Evolutionary conservation across 1,284 basidiomycete species (phyloP), one percentile per base, ranked within the genome.

Genomic region (Amylostereum areolatum): DNA sequence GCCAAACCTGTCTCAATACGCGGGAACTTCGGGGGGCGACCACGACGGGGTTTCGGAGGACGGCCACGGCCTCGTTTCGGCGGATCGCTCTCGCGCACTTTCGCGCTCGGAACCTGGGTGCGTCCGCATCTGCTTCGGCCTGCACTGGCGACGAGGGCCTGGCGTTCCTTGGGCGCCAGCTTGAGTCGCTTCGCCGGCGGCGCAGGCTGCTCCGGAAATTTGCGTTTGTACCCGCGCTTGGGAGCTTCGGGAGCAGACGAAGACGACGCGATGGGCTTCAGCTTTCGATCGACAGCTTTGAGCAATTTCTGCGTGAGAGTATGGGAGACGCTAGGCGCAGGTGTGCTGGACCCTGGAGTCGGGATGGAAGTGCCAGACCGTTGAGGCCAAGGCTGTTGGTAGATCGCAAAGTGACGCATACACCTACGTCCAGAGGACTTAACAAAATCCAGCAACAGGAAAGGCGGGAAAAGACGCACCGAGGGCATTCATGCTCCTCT

Each of bases 321-420:
- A 47, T 66, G 72, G 12, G 69, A 66, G 6, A 60, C 48, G 11
- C 59, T 49, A 5, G 61, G 60, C 11, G 66, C 62, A 28, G 81
- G 79, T 5, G 73, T 73, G 29, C 67, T 69, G 47, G 80, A 77
- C 36, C 75, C 72, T 40, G 80, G 80, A 5, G 77, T 78, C 9
- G 74, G 72, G 7, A 74, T 54, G 51, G 66, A 69, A 12, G 63
- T 62, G 7, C 71, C 67, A 28, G 78, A 59, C 47, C 86, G 83
- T 44, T 73, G 71, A 18, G 86, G 86, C 88, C 88, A 90, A 3
- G 74, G 64, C 45, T 74, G 69, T 4, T 70, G 72, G 64, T 89
- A 90, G 50, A 90, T 90, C 12, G 81, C 85, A 55, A 72, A 76
- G 62, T 89, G 86, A 18, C 86, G 82, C 65, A 89, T 74, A 61